Percentiles rank a stretch among this genome's conserved stretches.
Evolutionary conservation across 2,329 filamentous ascomycete species (phyloP).

Genomic region (Nemania serpens): DNA sequence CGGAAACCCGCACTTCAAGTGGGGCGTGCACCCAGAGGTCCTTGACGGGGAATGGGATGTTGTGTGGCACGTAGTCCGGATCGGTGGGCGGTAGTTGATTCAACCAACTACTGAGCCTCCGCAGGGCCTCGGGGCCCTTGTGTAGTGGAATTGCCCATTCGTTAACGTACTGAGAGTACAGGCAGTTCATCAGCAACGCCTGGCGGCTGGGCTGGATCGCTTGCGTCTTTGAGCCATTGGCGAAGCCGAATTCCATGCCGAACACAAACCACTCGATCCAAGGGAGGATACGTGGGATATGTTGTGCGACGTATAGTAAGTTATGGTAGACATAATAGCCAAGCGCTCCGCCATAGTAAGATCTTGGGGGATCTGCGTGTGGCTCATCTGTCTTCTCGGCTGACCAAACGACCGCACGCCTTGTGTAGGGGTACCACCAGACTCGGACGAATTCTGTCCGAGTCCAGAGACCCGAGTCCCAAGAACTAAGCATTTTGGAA

Average conservation of each 20-base stretch:
- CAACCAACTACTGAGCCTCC: slow-evolving; percentile 84
- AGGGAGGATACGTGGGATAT: slow-evolving; percentile 77
- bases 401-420: slow-evolving; percentile 85
- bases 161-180: slow-evolving; percentile 98
- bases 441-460: slow-evolving; percentile 87
- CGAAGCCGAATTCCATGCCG: slow-evolving; percentile 95
- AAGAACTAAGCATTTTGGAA: slow-evolving; percentile 68
- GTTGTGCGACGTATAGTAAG: slow-evolving; percentile 79
- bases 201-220: slow-evolving; percentile 80
- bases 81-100: slow-evolving; percentile 67
- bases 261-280: slow-evolving; percentile 97
- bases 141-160: slow-evolving; percentile 93
- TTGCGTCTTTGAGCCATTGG: slow-evolving; percentile 66
- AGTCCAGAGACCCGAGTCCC: slow-evolving; percentile 79
- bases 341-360: slow-evolving; percentile 80
- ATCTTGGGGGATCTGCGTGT: slow-evolving; percentile 61
- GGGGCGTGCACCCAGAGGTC: slow-evolving; percentile 87
- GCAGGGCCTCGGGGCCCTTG: slow-evolving; percentile 85
- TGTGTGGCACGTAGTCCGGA: slow-evolving; percentile 63
- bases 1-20: slow-evolving; percentile 84
- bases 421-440: slow-evolving; percentile 97
- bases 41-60: slow-evolving; percentile 80
- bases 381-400: slow-evolving; percentile 76
- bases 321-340: slow-evolving; percentile 94
- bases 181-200: slow-evolving; percentile 92